These are phyloP conservation scores for Aaosphaeria pasadenensis DNA, from an alignment of 2,329 filamentous ascomycete genomes.

Conservation along the genomic window DNA sequence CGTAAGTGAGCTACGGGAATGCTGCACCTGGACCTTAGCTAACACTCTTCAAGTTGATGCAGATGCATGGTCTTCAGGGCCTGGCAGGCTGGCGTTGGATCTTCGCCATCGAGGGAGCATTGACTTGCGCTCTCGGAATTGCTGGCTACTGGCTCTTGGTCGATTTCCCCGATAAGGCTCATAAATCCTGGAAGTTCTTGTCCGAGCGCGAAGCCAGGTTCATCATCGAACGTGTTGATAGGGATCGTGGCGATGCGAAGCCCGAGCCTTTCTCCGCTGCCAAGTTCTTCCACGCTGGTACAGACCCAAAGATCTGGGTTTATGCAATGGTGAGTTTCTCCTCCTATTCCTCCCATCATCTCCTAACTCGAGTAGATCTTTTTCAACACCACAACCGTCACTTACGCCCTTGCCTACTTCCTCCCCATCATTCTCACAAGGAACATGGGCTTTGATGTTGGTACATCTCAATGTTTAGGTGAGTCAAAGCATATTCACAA, in stretches of 20 bases:
- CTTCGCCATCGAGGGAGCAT: slow-evolving; percentile 43
- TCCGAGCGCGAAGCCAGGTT: slow-evolving; percentile 46
- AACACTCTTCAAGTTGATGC: slow-evolving; percentile 49
- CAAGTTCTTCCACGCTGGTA: slow-evolving; percentile 47
- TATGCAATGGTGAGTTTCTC: slow-evolving; percentile 43
- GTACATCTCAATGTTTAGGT: slow-evolving; percentile 64
- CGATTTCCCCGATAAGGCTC: slow-evolving; percentile 45
- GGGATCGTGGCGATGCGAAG: slow-evolving; percentile 52
- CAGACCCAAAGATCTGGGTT: slow-evolving; percentile 54
- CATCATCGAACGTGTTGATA: slow-evolving; percentile 51
- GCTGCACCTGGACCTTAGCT: not conserved
- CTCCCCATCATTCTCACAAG: slow-evolving; percentile 68
- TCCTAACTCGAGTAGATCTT: slow-evolving; percentile 41
- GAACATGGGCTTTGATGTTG: slow-evolving; percentile 63
- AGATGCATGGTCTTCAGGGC: slow-evolving; percentile 53
- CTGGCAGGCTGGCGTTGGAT: slow-evolving; percentile 47
- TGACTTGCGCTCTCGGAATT: slow-evolving; percentile 41
- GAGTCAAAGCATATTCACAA: slow-evolving; percentile 48
- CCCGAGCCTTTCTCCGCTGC: slow-evolving; percentile 46
- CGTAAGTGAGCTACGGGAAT: slow-evolving; percentile 30
- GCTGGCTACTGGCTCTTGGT: slow-evolving; percentile 43
- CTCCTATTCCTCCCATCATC: not conserved
- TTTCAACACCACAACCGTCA: slow-evolving; percentile 65
- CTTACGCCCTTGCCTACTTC: slow-evolving; percentile 76
- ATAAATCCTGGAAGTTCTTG: slow-evolving; percentile 44